Evolutionary conservation across 2,329 filamentous ascomycete genomes (phyloP).

Genomic region (Paraphoma chrysanthemicola): DNA sequence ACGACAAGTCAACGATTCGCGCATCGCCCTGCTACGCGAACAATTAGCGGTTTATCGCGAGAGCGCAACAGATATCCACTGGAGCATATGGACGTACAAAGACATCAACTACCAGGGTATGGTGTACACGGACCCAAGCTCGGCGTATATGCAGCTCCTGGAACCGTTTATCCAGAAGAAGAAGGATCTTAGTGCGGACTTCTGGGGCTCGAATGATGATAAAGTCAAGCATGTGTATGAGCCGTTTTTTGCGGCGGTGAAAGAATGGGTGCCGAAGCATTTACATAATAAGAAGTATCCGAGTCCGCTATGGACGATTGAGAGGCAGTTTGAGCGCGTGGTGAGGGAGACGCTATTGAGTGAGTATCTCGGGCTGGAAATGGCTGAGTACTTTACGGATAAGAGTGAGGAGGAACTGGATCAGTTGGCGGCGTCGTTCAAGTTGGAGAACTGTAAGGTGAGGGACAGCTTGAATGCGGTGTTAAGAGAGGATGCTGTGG

Average conservation of each 20-base stretch:
- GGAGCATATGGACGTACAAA: conserved; percentile 25
- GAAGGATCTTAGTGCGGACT: conserved; percentile 11
- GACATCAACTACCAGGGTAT: conserved; percentile 22
- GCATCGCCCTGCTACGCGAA: conserved; percentile 11
- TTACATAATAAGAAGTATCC: conserved; percentile 18
- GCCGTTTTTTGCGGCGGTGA: conserved; percentile 11
- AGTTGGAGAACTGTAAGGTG: conserved; percentile 15
- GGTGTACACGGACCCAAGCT: conserved; percentile 14
- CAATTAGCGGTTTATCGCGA: conserved; percentile 18
- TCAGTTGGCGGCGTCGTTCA: conserved; percentile 9
- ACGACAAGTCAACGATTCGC: conserved; percentile 9
- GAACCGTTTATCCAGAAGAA: conserved; percentile 18
- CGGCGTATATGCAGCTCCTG: conserved; percentile 15
- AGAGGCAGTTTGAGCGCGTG: conserved; percentile 12
- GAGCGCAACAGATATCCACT: conserved; percentile 4
- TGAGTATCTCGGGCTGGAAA: conserved; percentile 16
- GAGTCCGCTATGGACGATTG: conserved; percentile 9
- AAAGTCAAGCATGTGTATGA: conserved; percentile 17
- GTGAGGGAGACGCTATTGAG: conserved; percentile 14
- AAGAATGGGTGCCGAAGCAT: conserved; percentile 13
- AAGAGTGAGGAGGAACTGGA: conserved; percentile 17
- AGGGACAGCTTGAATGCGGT: conserved; percentile 9
- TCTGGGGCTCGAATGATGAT: conserved; percentile 15
- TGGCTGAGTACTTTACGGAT: conserved; percentile 13
- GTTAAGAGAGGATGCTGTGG: conserved; percentile 5